A percentile compares a stretch with the other conserved stretches of the same genome.
These are phyloP conservation scores for Davidsoniella virescens DNA, from an alignment of 2,329 filamentous ascomycete genomes.

Conservation along the genomic window DNA sequence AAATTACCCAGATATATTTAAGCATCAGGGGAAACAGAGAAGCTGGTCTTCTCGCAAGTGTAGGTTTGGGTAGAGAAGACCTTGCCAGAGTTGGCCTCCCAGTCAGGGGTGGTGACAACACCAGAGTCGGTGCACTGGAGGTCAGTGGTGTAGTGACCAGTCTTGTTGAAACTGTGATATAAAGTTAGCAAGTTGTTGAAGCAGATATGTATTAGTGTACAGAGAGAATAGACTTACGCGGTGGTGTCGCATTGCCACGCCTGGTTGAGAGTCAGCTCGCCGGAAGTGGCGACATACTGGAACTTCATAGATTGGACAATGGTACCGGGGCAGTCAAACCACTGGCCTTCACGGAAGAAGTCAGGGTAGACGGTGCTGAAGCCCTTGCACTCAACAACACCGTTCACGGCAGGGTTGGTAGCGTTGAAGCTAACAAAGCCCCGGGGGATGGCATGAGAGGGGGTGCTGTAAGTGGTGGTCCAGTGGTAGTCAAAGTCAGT, in stretches of 20 bases:
- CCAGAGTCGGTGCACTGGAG: not conserved
- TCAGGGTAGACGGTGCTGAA: constrained; percentile 26
- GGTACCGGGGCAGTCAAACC: constrained; percentile 27
- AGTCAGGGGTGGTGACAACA: constrained; percentile 17
- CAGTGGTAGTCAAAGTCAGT: constrained; percentile 31
- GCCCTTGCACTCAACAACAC: constrained; percentile 24
- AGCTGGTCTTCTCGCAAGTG: constrained; percentile 15
- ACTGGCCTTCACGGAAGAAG: constrained; percentile 33
- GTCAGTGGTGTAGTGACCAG: not conserved
- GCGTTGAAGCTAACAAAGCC: constrained; percentile 34
- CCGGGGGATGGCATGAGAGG: constrained; percentile 33
- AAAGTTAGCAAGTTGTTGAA: not conserved
- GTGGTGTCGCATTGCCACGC: constrained; percentile 27
- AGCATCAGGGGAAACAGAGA: not conserved
- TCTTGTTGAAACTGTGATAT: not conserved
- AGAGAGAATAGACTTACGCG: not conserved
- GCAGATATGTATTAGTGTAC: not conserved
- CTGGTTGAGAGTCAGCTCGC: constrained; percentile 29
- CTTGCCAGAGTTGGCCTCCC: constrained; percentile 15
- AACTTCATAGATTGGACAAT: constrained; percentile 23
- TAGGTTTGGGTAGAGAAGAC: constrained; percentile 19
- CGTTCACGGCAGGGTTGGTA: constrained; percentile 27
- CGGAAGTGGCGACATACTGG: constrained; percentile 24
- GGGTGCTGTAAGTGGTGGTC: constrained; percentile 32
- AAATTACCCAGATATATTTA: not conserved